phyloP scores from a whole-genome alignment of 1,284 basidiomycete genomes.

The Fomitopsis palustris region DNA sequence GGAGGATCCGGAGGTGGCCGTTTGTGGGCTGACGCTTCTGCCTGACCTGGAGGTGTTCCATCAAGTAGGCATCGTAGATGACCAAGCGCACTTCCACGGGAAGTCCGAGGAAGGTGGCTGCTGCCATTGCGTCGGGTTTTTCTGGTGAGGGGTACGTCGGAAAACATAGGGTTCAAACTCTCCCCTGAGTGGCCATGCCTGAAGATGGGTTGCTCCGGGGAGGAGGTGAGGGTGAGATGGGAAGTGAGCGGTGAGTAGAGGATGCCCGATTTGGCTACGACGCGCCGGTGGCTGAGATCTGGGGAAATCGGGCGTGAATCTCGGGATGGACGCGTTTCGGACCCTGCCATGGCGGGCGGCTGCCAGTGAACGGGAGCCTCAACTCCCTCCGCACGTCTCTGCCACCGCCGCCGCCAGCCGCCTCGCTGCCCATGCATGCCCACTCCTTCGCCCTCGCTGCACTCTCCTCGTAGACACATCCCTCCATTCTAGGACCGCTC shows the following conservation, averaged over 20 bases:
- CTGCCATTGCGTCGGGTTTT: conserved; percentile 8
- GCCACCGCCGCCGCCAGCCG: conserved; percentile 10
- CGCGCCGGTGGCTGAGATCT: conserved; percentile 2
- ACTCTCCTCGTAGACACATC: conserved; percentile 6
- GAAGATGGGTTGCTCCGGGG: neutral
- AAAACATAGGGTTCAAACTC: neutral
- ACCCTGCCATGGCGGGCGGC: neutral
- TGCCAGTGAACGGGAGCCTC: neutral
- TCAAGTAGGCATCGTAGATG: conserved; percentile 32
- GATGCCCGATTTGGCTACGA: neutral
- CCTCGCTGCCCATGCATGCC: conserved; percentile 27
- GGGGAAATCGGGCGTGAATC: conserved; percentile 1
- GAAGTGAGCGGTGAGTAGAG: neutral
- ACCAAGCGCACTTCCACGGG: conserved; percentile 35
- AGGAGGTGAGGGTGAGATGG: neutral
- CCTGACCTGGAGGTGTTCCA: conserved; percentile 21
- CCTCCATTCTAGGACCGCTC: neutral
- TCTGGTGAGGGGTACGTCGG: neutral
- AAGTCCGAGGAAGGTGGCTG: conserved; percentile 25
- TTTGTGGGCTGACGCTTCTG: conserved; percentile 33
- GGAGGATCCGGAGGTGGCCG: conserved; percentile 31
- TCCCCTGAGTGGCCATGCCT: neutral
- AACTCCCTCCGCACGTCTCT: neutral
- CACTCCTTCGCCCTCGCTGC: conserved; percentile 9
- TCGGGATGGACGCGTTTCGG: neutral